These are phyloP conservation scores for Selenicereus undatus DNA, from an alignment of 148 eudicot species.

Conservation along the genomic window DNA sequence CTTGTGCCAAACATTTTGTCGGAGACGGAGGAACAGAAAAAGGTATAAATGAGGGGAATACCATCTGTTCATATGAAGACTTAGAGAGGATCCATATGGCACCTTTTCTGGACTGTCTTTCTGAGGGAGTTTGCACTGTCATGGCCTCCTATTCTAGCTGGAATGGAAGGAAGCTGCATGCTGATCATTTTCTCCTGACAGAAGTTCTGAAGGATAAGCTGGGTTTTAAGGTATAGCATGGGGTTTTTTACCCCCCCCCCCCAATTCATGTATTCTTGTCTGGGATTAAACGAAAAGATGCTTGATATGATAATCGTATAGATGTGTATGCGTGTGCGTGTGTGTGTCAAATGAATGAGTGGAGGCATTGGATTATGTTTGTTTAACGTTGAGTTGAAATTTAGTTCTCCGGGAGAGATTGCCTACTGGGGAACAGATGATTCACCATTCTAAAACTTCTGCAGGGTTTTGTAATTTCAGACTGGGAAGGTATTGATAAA, in stretches of 20 bases:
- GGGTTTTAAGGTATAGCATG: constrained; percentile 61
- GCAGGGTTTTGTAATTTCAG: constrained; percentile 90
- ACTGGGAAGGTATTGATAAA: constrained; percentile 86
- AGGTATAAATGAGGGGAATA: constrained; percentile 86
- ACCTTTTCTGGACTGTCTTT: constrained; percentile 75
- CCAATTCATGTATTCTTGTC: not conserved
- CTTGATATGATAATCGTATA: not conserved
- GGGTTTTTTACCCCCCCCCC: not conserved
- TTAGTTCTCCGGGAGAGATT: not conserved
- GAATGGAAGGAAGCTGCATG: constrained; percentile 69
- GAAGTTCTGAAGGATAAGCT: constrained; percentile 72
- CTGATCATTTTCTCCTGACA: constrained; percentile 62
- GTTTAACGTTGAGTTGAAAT: not conserved
- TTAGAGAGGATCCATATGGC: constrained; percentile 77
- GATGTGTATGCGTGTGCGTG: not conserved
- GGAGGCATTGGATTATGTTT: not conserved
- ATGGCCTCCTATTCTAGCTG: constrained; percentile 96
- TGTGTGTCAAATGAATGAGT: not conserved
- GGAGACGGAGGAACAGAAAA: constrained; percentile 90
- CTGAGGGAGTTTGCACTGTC: constrained; percentile 86
- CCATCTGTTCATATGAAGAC: constrained; percentile 52
- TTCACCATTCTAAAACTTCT: constrained; percentile 12
- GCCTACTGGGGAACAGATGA: not conserved
- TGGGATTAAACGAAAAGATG: not conserved
- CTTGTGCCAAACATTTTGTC: constrained; percentile 94